A percentile compares a stretch with the other conserved stretches of the same genome.
phyloP scores from a whole-genome alignment of 1,139 yeast species.

The Geotrichum citri-aurantii region DNA sequence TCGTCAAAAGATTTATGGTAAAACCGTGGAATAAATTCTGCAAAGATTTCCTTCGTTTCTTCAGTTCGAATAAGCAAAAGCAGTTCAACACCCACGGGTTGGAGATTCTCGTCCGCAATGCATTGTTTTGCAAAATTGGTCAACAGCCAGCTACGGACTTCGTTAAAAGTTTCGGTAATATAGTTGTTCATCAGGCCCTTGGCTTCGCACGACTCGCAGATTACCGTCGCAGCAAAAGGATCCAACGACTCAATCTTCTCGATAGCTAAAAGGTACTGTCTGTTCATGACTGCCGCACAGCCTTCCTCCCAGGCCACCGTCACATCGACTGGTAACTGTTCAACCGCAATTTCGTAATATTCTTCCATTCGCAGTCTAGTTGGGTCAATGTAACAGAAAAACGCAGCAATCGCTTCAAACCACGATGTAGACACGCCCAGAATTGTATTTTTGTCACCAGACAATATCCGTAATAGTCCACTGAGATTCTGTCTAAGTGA shows the following conservation, averaged over 20 bases:
- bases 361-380: conserved; percentile 42
- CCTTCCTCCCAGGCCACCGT: conserved; percentile 54
- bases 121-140: conserved; percentile 28
- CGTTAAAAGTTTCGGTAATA: conserved; percentile 15
- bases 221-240: conserved; percentile 60
- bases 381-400: conserved; percentile 59
- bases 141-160: conserved; percentile 26
- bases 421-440: conserved; percentile 49
- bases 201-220: conserved; percentile 59
- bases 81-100: conserved; percentile 25
- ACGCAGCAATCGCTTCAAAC: conserved; percentile 66
- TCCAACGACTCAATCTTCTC: conserved; percentile 59
- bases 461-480: conserved; percentile 23
- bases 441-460: conserved; percentile 53
- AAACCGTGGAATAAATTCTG: conserved; percentile 57
- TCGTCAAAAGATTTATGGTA: conserved; percentile 58
- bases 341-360: conserved; percentile 37
- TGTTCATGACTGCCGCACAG: conserved; percentile 55
- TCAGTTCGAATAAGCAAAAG: conserved; percentile 21
- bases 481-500: conserved; percentile 19
- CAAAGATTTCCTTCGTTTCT: conserved; percentile 45
- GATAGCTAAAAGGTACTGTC: conserved; percentile 54
- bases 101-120: conserved; percentile 20
- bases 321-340: conserved; percentile 38
- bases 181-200: conserved; percentile 55